Base-by-base conservation (phyloP, 2,329 filamentous ascomycete species). In the Periconia macrospinosa region DNA sequence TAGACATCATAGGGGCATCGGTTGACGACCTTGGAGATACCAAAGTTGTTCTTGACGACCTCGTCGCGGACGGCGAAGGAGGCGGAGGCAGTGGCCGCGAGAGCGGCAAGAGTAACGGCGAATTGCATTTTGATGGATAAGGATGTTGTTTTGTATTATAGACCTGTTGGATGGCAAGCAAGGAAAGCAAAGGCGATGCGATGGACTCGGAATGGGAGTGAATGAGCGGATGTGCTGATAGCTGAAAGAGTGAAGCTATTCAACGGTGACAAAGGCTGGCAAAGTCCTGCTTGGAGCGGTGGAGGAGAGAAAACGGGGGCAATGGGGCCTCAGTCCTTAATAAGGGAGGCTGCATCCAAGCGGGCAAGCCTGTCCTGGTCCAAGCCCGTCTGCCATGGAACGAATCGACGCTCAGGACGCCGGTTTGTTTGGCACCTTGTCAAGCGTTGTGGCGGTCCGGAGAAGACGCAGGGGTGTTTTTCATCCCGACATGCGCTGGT, bases 221-320 rank as follows among this genome's bases (percentile, higher is more conserved):
- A 75, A 71, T 30, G 72, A 74, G 56, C 62, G 72, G 67, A 55
- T 66, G 69, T 69, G 33, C 33, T 62, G 69, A 70, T 65, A 71
- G 67, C 70, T 74, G 57, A 73, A 72, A 45, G 72, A 74, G 70
- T 74, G 71, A 71, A 75, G 71, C 62, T 71, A 66, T 69, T 67
- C 70, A 72, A 69, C 70, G 62, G 70, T 62, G 71, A 67, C 52
- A 71, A 70, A 65, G 59, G 61, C 65, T 63, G 61, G 67, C 66
- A 57, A 71, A 67, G 65, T 71, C 71, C 69, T 70, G 69, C 67
- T 72, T 69, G 67, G 63, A 67, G 66, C 62, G 66, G 64, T 67
- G 51, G 55, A 54, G 53, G 55, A 54, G 55, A 54, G 56, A 59
- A 56, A 59, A 45, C 55, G 62, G 50, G 61, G 56, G 60, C 53